Percentiles rank a stretch among this genome's conserved stretches.
Evolutionary conservation across 2,329 filamentous ascomycete species (phyloP).

Genomic region (Zarea fungicola): DNA sequence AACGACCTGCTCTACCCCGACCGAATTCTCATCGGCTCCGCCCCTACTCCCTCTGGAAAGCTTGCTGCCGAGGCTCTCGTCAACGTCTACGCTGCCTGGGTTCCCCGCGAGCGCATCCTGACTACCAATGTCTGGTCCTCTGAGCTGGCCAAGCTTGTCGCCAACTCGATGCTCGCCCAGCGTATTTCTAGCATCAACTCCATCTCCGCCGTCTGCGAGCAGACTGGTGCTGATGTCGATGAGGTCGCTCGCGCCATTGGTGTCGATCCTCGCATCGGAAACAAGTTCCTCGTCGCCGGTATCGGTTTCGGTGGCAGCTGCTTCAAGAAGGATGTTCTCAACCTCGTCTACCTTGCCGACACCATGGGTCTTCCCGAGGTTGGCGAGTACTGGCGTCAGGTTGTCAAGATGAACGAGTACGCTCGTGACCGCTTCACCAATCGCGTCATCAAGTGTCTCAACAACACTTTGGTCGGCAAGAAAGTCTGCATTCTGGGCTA

Average conservation of each 20-base stretch:
- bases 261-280: constrained; percentile 65
- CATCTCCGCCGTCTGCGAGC: constrained; percentile 74
- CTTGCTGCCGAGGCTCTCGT: constrained; percentile 59
- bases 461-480: constrained; percentile 64
- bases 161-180: constrained; percentile 77
- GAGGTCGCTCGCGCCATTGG: constrained; percentile 66
- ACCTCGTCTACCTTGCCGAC: constrained; percentile 68
- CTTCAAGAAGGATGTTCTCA: constrained; percentile 76
- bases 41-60: constrained; percentile 53
- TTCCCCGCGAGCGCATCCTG: constrained; percentile 60
- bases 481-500: constrained; percentile 70
- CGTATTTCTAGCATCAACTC: constrained; percentile 78
- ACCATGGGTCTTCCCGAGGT: constrained; percentile 65
- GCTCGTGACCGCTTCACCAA: constrained; percentile 64
- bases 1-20: constrained; percentile 65
- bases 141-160: constrained; percentile 72
- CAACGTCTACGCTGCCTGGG: constrained; percentile 65
- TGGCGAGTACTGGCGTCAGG: constrained; percentile 68
- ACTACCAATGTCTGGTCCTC: constrained; percentile 72
- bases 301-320: constrained; percentile 77
- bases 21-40: constrained; percentile 69
- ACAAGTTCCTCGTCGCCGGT: constrained; percentile 67
- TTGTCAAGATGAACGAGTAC: constrained; percentile 72
- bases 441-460: constrained; percentile 60
- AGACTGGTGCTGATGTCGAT: constrained; percentile 68